Percentiles rank a stretch among this genome's conserved stretches.
These are phyloP conservation scores for Collariella sp. DNA, from an alignment of 495 filamentous ascomycete species.

Conservation along the genomic window DNA sequence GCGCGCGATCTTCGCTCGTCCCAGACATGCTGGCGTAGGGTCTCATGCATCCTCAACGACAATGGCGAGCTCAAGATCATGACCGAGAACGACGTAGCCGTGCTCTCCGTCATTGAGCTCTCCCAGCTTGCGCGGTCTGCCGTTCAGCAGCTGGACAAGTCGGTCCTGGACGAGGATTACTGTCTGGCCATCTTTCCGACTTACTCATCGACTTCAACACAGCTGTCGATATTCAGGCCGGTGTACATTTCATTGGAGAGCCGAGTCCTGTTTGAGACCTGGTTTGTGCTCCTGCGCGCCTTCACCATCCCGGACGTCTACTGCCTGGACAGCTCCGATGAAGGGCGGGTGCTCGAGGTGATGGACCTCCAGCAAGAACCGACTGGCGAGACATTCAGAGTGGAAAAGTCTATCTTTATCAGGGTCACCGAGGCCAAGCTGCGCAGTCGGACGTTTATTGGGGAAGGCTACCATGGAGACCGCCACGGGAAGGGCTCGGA, in stretches of 20 bases:
- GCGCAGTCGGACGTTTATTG: constrained; percentile 20
- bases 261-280: constrained; percentile 86
- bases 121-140: constrained; percentile 82
- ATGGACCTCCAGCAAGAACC: constrained; percentile 32
- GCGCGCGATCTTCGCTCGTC: constrained; percentile 37
- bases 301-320: constrained; percentile 94
- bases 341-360: constrained; percentile 34
- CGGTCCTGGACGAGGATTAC: constrained; percentile 89
- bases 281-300: constrained; percentile 87
- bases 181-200: constrained; percentile 89
- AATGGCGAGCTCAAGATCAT: constrained; percentile 91
- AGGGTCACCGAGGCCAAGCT: constrained; percentile 54
- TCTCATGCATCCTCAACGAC: constrained; percentile 89
- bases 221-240: constrained; percentile 57
- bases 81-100: constrained; percentile 68
- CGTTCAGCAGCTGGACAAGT: constrained; percentile 78
- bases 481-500: constrained; percentile 27
- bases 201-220: constrained; percentile 56
- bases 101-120: constrained; percentile 78
- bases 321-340: constrained; percentile 38
- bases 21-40: constrained; percentile 60
- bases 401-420: constrained; percentile 50
- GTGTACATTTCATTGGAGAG: constrained; percentile 83
- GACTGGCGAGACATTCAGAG: constrained; percentile 44
- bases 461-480: constrained; percentile 26